A percentile compares a stretch with the other conserved stretches of the same genome.
These are phyloP conservation scores for Liriodendron chinense DNA, from an alignment of 164 flowering plant genomes.

Conservation along the genomic window DNA sequence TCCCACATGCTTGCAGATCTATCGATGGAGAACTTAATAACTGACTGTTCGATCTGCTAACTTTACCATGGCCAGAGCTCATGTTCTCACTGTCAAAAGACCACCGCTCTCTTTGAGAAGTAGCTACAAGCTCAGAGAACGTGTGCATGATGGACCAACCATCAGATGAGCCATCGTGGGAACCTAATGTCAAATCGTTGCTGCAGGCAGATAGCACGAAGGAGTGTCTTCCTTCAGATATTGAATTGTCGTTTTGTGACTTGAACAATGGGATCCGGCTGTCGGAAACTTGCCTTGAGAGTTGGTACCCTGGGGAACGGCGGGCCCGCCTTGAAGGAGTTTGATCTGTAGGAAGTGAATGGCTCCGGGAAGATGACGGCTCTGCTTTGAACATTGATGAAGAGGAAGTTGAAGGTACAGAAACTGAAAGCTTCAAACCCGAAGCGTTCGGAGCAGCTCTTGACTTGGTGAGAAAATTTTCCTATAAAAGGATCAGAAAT, in stretches of 20 bases:
- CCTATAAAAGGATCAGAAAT: slow-evolving; percentile 32
- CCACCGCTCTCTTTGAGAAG: slow-evolving; percentile 78
- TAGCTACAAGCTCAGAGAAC: slow-evolving; percentile 75
- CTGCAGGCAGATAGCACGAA: slow-evolving; percentile 49
- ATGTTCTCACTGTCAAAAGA: slow-evolving; percentile 80
- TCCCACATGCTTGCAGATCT: slow-evolving; percentile 65
- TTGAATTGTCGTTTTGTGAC: slow-evolving; percentile 51
- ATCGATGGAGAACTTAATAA: slow-evolving; percentile 48
- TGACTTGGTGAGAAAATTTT: slow-evolving; percentile 38
- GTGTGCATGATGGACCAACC: slow-evolving; percentile 79
- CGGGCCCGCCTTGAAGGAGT: slow-evolving; percentile 58
- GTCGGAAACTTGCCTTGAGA: slow-evolving; percentile 63
- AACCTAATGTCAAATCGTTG: slow-evolving; percentile 51
- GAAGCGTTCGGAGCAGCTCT: slow-evolving; percentile 37
- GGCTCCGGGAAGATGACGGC: slow-evolving; percentile 32
- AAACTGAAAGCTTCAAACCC: slow-evolving; percentile 40
- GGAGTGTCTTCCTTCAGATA: slow-evolving; percentile 66
- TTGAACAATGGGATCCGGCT: slow-evolving; percentile 47
- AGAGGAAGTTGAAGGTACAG: slow-evolving; percentile 50
- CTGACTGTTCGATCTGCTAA: slow-evolving; percentile 52
- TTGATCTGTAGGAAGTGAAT: slow-evolving; percentile 31
- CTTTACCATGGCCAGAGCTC: slow-evolving; percentile 40
- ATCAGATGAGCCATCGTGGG: slow-evolving; percentile 76
- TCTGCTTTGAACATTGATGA: slow-evolving; percentile 32
- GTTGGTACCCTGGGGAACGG: slow-evolving; percentile 59